Evolutionary conservation across 768 basidiomycete species (phyloP).

Genomic region (Leucocoprinus leucothites): DNA sequence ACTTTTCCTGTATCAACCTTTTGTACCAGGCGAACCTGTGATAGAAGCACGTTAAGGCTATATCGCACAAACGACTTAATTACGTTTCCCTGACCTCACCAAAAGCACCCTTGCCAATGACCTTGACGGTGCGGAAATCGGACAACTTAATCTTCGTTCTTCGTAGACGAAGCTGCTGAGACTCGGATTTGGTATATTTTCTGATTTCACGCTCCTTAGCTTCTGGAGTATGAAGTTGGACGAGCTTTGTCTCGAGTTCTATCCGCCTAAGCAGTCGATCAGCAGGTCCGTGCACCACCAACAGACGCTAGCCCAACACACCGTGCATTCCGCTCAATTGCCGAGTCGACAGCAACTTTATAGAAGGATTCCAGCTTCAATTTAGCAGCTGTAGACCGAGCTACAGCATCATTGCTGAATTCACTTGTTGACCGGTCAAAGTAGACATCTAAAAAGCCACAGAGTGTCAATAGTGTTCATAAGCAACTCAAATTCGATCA

Average conservation of each 20-base stretch:
- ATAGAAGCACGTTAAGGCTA: conserved; percentile 1
- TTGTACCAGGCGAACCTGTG: conserved; percentile 88
- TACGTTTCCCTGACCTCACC: conserved; percentile 68
- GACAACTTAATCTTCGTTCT: conserved; percentile 90
- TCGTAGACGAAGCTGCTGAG: conserved; percentile 85
- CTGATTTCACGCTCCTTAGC: conserved; percentile 87
- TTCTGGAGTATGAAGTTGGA: conserved; percentile 71
- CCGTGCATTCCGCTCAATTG: conserved; percentile 94
- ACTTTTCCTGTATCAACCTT: conserved; percentile 97
- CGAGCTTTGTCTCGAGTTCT: conserved; percentile 82
- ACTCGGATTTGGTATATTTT: conserved; percentile 83
- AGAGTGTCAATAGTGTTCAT: conserved; percentile 9
- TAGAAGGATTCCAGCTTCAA: conserved; percentile 97
- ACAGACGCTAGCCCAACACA: conserved; percentile 25
- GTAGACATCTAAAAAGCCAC: conserved; percentile 74
- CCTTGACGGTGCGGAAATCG: conserved; percentile 96
- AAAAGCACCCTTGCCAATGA: conserved; percentile 98
- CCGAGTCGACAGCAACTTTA: conserved; percentile 95
- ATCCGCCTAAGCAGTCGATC: conserved; percentile 57
- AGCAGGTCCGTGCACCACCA: neutral
- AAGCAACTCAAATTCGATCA: conserved; percentile 7
- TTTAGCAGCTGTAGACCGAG: conserved; percentile 90
- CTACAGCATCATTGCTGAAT: conserved; percentile 84
- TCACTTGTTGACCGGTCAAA: conserved; percentile 83
- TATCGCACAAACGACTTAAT: conserved; percentile 11